Base-by-base conservation (phyloP, 768 basidiomycete genomes). In the Tubosaeta sp. region DNA sequence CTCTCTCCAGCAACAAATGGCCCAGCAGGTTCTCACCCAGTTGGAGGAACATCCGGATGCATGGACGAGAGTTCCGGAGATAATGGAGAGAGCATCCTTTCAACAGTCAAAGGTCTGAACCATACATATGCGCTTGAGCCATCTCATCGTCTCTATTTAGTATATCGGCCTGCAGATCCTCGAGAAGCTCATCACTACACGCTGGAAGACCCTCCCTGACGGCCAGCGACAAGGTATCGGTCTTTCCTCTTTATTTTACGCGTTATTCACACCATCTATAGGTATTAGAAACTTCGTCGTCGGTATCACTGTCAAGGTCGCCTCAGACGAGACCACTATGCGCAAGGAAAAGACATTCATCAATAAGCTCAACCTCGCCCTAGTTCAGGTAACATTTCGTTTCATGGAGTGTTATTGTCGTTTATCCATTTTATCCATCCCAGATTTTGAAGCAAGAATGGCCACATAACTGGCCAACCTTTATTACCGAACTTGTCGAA, bases 361-460 rank as follows among this genome's bases (percentile, higher is more conserved):
- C 62, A 94, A 96, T 70, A 99, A 99, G 76, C 80, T 99, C 50
- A 98, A 99, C 65, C 78, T 99, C 47, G 92, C 94, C 19, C 79
- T 99, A 42, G 92, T 99, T 48, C 92, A 95, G 76, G 94, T 91
- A 51, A 52, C 79, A 69, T 53, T 27, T 38, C 46, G 7, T 40
- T 43, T 41, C 21, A 9, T 14, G 18, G 6, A 27, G 3, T 0
- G 18, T 39, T 3, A 8, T 30, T 4, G 3, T 32, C n/a, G 40
- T 52, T 46, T 52, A 62, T 54, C 18, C 46, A 43, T 45, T 6
- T 21, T 6, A 40, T 50, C 35, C 22, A 29, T 18, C 46, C 18
- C 63, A 99, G 94, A 96, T 99, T 54, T 76, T 99, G 57, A 99
- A 98, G 72, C 96, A 98, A 76, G 96, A 97, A 69, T 99, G 96